Evolutionary conservation across 2,329 filamentous ascomycete species (phyloP), one percentile per base, ranked within the genome.

Genomic region (Rosellinia necatrix): DNA sequence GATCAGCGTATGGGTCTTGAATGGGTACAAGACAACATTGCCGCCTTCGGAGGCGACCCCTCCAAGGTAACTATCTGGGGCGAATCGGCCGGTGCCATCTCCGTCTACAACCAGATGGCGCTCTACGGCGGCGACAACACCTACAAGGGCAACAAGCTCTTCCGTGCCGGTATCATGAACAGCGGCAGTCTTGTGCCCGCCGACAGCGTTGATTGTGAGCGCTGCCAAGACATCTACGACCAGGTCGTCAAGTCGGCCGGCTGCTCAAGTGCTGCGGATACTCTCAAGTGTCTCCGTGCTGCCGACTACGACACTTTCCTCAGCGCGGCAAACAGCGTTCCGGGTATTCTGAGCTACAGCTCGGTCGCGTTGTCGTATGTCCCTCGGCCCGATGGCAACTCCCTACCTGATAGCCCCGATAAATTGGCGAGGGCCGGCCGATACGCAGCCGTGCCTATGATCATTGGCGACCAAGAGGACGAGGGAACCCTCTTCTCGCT

Each of bases 21-120:
- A 68, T 93, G 90, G 90, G 82, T 90, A 1, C 84, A 87, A 6
- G 88, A 91, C 64, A 91, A 92, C 62, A 91, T 93, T 53, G 84
- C 76, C 1, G 78, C 83, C 0, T 96, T 94, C 67, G 91, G 91
- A 8, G 91, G 91, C 12, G 89, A 93, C 68, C 86, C 89, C 0
- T 76, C 78, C n/a, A 89, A 88, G 69, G 88, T 92, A 5, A 92
- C 89, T 0, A 87, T 93, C 56, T 91, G 87, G 86, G 90, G 90
- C 22, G 86, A 92, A 68, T 86, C 81, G 2, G 86, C 88, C 0
- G 87, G 87, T 0, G 76, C 84, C 12, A 91, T 92, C 59, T 91
- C 88, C 0, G 88, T 90, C 1, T 81, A 88, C 44, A 83, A 92
- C 65, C 90, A 93, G 64, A 91, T 91, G 82, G 75, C 84, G 1